A percentile compares a stretch with the other conserved stretches of the same genome.
These are phyloP conservation scores for Cutaneotrichosporon arboriforme DNA, from an alignment of 1,284 basidiomycete genomes.

Conservation along the genomic window DNA sequence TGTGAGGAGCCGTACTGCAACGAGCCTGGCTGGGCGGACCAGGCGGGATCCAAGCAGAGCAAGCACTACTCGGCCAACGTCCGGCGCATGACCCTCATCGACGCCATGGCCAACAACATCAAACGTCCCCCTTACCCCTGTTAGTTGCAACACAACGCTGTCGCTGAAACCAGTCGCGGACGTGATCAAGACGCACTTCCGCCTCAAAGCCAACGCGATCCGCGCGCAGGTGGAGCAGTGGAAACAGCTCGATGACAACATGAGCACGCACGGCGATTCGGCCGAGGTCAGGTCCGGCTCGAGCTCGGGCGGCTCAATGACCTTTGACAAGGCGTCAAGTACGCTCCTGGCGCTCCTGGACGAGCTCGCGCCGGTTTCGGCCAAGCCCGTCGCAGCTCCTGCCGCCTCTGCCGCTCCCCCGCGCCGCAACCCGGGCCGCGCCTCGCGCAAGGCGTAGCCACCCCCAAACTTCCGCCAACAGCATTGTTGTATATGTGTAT, in stretches of 20 bases:
- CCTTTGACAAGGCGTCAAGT: constrained; percentile 23
- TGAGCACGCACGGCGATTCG: constrained; percentile 4
- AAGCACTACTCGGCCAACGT: constrained; percentile 63
- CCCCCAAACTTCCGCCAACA: not conserved
- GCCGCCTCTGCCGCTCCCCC: not conserved
- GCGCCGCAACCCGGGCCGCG: not conserved
- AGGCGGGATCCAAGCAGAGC: constrained; percentile 56
- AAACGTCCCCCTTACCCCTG: constrained; percentile 60
- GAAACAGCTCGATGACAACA: constrained; percentile 30
- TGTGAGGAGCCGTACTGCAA: constrained; percentile 83
- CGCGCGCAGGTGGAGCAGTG: constrained; percentile 67
- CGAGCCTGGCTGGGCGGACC: constrained; percentile 76
- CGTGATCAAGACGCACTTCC: constrained; percentile 80
- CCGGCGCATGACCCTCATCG: constrained; percentile 76
- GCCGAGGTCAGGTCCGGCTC: not conserved
- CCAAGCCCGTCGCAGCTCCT: not conserved
- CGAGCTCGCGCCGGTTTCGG: constrained; percentile 15
- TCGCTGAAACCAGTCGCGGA: constrained; percentile 64
- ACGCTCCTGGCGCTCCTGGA: constrained; percentile 22
- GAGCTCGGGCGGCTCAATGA: no score
- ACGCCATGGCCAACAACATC: constrained; percentile 68
- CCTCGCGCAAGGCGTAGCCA: not conserved
- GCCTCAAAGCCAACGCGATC: constrained; percentile 70
- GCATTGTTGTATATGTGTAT: constrained; percentile 2
- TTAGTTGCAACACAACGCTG: constrained; percentile 15